Evolutionary conservation across 129 eudicot genomes (phyloP).

Genomic region (Lonicera japonica): DNA sequence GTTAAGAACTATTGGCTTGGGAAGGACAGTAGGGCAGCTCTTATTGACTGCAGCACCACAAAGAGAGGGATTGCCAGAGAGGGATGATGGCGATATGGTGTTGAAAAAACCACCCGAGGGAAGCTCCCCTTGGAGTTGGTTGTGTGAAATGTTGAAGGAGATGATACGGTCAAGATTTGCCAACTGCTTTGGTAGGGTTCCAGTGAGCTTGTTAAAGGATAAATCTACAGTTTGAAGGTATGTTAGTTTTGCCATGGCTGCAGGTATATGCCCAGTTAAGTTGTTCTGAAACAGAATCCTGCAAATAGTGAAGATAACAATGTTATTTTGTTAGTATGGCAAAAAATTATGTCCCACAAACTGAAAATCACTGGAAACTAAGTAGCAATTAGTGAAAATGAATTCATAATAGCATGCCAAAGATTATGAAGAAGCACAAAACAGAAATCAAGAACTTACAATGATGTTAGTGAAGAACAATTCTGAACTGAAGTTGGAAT

Average conservation of each 20-base stretch:
- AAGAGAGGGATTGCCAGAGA: conserved; percentile 67
- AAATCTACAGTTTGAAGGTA: conserved; percentile 60
- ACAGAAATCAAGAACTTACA: conserved; percentile 40
- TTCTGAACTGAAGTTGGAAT: conserved; percentile 64
- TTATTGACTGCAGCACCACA: conserved; percentile 75
- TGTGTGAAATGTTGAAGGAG: conserved; percentile 77
- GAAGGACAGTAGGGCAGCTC: conserved; percentile 75
- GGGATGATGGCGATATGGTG: conserved; percentile 76
- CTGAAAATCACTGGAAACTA: no score
- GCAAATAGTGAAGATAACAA: conserved; percentile 12
- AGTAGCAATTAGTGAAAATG: no score
- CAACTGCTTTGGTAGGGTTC: conserved; percentile 75
- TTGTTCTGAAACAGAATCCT: conserved; percentile 60
- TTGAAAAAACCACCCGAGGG: conserved; percentile 86
- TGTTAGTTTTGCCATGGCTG: conserved; percentile 55
- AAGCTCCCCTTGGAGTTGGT: conserved; percentile 83
- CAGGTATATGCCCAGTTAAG: conserved; percentile 66
- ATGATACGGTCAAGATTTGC: conserved; percentile 62
- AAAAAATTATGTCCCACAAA: no score
- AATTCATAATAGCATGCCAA: no score
- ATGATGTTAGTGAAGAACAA: conserved; percentile 39
- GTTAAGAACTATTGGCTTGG: conserved; percentile 86
- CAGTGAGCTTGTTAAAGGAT: conserved; percentile 73
- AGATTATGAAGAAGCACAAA: no score
- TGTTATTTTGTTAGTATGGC: background rate